phyloP scores from a whole-genome alignment of 768 basidiomycete species.

The Tephrocybe sp. region DNA sequence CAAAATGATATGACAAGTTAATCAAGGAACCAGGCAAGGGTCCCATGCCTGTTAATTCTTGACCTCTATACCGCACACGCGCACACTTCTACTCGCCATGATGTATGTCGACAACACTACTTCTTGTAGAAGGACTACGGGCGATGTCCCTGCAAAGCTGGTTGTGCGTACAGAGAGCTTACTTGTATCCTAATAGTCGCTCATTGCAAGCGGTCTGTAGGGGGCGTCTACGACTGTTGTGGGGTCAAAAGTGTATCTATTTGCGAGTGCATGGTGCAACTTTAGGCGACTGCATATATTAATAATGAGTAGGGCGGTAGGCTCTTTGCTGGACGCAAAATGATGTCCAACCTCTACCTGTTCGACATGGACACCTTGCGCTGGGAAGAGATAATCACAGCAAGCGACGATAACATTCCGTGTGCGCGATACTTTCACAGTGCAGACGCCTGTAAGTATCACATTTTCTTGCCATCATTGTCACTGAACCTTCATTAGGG shows the following conservation, averaged over 20 bases:
- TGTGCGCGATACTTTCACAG: slow-evolving; percentile 94
- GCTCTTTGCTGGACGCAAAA: slow-evolving; percentile 79
- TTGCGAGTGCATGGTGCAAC: slow-evolving; percentile 48
- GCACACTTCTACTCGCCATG: too few relatives aligned
- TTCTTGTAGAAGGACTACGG: slow-evolving; percentile 77
- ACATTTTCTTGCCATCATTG: neutral
- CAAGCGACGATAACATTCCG: slow-evolving; percentile 69
- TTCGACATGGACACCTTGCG: slow-evolving; percentile 81
- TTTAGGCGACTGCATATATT: neutral
- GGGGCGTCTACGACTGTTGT: slow-evolving; percentile 92
- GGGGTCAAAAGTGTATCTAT: slow-evolving; percentile 86
- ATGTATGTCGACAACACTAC: slow-evolving; percentile 87
- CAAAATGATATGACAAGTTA: too few relatives aligned
- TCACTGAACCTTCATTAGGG: slow-evolving; percentile 55
- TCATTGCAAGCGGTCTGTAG: too few relatives aligned
- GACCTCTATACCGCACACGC: slow-evolving; percentile 14
- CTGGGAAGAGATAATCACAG: slow-evolving; percentile 72
- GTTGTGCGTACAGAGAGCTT: too few relatives aligned
- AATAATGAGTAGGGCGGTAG: slow-evolving; percentile 70
- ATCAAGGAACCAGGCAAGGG: too few relatives aligned
- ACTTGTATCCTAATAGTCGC: too few relatives aligned
- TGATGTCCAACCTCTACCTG: slow-evolving; percentile 88
- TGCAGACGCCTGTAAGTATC: slow-evolving; percentile 70
- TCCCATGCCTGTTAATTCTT: slow-evolving; percentile 3
- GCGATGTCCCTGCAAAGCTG: slow-evolving; percentile 86